A percentile compares a stretch with the other conserved stretches of the same genome.
Evolutionary conservation across 2,329 filamentous ascomycete genomes (phyloP).

Genomic region (Paecilomyces dactylethromorphus): DNA sequence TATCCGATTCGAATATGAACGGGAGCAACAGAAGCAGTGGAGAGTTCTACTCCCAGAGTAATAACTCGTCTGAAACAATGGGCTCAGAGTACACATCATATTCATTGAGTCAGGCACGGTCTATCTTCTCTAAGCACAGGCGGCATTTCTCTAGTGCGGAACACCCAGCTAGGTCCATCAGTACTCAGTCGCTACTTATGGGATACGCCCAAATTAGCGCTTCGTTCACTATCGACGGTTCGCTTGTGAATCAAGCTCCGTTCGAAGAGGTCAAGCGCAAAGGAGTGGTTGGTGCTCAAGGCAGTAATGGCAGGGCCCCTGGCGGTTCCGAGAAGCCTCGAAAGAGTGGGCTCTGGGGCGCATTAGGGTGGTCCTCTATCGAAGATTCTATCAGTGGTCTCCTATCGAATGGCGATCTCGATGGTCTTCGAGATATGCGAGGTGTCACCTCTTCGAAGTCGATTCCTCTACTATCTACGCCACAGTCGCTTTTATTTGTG

Average conservation of each 20-base stretch:
- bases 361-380: slow-evolving; percentile 82
- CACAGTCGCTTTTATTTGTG: slow-evolving; percentile 92
- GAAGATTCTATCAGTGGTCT: slow-evolving; percentile 83
- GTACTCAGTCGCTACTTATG: slow-evolving; percentile 81
- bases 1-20: slow-evolving; percentile 70
- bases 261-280: slow-evolving; percentile 97
- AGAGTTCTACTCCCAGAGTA: slow-evolving; percentile 92
- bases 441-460: slow-evolving; percentile 77
- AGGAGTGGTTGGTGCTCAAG: slow-evolving; percentile 77
- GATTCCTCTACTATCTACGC: slow-evolving; percentile 86
- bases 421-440: slow-evolving; percentile 93
- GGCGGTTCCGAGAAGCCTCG: slow-evolving; percentile 49
- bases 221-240: slow-evolving; percentile 85
- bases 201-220: slow-evolving; percentile 92
- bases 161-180: slow-evolving; percentile 13
- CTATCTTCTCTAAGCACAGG: slow-evolving; percentile 29
- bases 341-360: slow-evolving; percentile 72
- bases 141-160: slow-evolving; percentile 41
- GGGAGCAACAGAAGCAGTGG: slow-evolving; percentile 83
- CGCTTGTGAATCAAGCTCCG: slow-evolving; percentile 76
- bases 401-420: slow-evolving; percentile 78
- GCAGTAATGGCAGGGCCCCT: slow-evolving; percentile 66
- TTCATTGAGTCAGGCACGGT: slow-evolving; percentile 47
- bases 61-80: slow-evolving; percentile 88
- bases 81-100: slow-evolving; percentile 72